Evolutionary conservation across 1,284 basidiomycete species (phyloP), one percentile per base, ranked within the genome.

Genomic region (Lignosus rhinocerotis): DNA sequence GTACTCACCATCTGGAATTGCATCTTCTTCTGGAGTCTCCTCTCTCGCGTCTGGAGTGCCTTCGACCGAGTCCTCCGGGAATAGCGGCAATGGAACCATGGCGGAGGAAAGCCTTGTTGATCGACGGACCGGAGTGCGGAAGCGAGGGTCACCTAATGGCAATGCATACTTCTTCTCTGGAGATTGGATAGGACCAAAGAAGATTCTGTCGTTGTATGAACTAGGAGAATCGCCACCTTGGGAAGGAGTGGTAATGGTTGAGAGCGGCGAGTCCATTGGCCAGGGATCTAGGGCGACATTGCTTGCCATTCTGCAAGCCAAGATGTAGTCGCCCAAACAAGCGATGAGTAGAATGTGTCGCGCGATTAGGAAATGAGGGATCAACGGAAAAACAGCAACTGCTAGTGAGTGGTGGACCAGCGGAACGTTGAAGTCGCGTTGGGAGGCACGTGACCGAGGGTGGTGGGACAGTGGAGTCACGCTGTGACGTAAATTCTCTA

Each of bases 141-240:
- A 67, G 59, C 63, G 65, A 66, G 43, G 69, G 62, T 62, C 67
- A 68, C 63, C 75, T 71, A 55, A 75, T 63, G 63, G 69, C 59
- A 33, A 68, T 44, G 51, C 65, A 62, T 80, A 76, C 61, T 74
- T 76, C 67, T 80, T 83, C 72, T 85, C 84, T 30, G 84, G 83
- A 17, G 85, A 82, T 61, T 75, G 78, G 21, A 82, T 64, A 42
- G 82, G 79, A 16, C 81, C 84, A 68, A 84, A 82, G 68, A 82
- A 79, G 33, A 82, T 72, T 61, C 76, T 76, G 19, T 69, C 68
- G 2, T 64, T 48, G 31, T 60, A 56, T 10, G 66, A 63, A 50
- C 67, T 67, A 25, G 67, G 65, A 17, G 64, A 62, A 33, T 69
- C 70, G 43, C 50, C 64, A 53, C 68, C 64, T 25, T 66, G 66